Conservation (phyloP, 305 asterid species). For the Striga hermonthica region DNA sequence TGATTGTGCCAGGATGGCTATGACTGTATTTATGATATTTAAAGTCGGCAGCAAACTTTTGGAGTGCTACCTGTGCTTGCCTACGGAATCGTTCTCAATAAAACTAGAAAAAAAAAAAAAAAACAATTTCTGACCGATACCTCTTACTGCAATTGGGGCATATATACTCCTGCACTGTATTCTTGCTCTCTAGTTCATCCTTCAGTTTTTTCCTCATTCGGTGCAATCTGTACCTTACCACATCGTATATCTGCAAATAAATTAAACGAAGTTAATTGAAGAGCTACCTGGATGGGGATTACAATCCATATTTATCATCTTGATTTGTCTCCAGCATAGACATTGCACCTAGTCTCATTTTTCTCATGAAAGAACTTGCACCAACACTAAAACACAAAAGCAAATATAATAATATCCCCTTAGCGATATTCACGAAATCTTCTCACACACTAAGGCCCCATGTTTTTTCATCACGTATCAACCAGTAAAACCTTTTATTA, state of each 20-base stretch:
- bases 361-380: neutral
- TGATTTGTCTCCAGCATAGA: neutral
- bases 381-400: neutral
- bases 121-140: conserved; percentile 32
- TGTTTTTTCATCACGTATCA: conserved; percentile 10
- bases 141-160: conserved; percentile 87
- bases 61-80: too few species aligned
- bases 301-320: neutral
- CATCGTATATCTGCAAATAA: conserved; percentile 77
- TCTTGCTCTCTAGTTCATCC: conserved; percentile 90
- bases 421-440: too few species aligned
- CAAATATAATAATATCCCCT: neutral
- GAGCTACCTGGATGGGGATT: neutral
- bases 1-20: too few species aligned
- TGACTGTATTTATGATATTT: too few species aligned
- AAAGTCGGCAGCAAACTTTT: too few species aligned
- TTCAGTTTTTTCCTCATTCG: conserved; percentile 89
- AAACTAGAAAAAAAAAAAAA: neutral
- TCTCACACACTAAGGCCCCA: neutral
- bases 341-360: neutral
- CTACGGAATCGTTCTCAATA: too few species aligned
- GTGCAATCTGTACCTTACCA: conserved; percentile 85
- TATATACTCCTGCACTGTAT: conserved; percentile 80
- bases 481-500: conserved; percentile 12
- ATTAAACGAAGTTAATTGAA: conserved; percentile 1